Base-by-base conservation (phyloP, 495 filamentous ascomycete genomes). In the Glarea lozoyensis region DNA sequence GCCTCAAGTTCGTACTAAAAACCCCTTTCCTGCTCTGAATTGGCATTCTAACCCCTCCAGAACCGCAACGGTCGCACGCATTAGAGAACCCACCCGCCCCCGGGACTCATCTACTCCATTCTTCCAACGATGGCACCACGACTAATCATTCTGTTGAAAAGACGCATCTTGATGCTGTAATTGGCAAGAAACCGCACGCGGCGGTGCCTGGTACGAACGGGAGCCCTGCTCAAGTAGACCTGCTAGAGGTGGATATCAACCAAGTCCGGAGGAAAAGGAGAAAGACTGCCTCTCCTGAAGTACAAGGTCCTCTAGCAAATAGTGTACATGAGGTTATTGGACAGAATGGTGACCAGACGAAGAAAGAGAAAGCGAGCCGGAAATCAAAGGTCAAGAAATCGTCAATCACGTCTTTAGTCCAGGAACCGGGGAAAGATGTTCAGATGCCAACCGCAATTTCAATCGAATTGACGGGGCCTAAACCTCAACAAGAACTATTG, bases 231-330 rank as follows among this genome's bases (percentile, higher is more conserved):
- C 23, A 39, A 17, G 23, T 36, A 15, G 49, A 46, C 13, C 24
- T 52, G 1, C 31, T 56, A 4, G 54, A 56, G 22, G 45, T 56
- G 3, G 49, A 60, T 37, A 30, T 60, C 0, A 73, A 74, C 42
- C 45, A 57, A 11, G 36, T 48, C 29, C 58, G 69, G 17, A 59
- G 64, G 29, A 79, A 80, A 52, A 62, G 76, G 13, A 62, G 66
- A 30, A 78, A 70, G 49, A 72, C 62, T 10, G 47, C 59, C 6
- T 50, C 59, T 3, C 44, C 48, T 2, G 24, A 60, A 56, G 40
- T 42, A 33, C 32, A 38, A 29, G 27, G 58, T 46, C 10, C 42
- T 47, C 24, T 6, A 6, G 31, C 5, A 13, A 4, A 34, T 7
- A n/a, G 19, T 6, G 35, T 11, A 19, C 17, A 37, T 9, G 22